phyloP scores from a whole-genome alignment of 192 early-diverging fungal species.

The Radiomyces spectabilis region DNA sequence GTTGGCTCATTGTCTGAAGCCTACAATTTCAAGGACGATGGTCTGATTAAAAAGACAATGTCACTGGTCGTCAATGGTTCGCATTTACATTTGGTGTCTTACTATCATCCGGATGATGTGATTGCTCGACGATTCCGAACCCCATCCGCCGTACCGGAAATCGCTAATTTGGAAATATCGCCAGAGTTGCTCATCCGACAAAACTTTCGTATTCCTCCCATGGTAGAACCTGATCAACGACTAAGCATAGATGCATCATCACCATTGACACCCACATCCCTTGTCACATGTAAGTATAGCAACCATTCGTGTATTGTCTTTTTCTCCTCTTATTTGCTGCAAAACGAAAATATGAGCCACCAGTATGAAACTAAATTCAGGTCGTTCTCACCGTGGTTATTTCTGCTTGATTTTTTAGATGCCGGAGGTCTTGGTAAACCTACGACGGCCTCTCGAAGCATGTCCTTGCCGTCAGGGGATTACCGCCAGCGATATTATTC shows the following conservation, averaged over 20 bases:
- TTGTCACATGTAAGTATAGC: too few relatives aligned
- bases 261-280: too few relatives aligned
- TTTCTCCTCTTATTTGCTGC: too few relatives aligned
- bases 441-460: not conserved
- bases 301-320: too few relatives aligned
- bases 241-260: too few relatives aligned
- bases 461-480: not conserved
- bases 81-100: constrained; percentile 21
- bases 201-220: constrained; percentile 45
- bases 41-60: constrained; percentile 54
- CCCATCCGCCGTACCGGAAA: constrained; percentile 36
- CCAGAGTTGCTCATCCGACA: constrained; percentile 42
- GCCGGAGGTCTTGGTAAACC: constrained; percentile 1
- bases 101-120: constrained; percentile 39
- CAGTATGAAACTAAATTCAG: too few relatives aligned
- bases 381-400: too few relatives aligned
- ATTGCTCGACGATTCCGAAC: constrained; percentile 35
- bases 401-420: not conserved
- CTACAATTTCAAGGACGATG: constrained; percentile 27
- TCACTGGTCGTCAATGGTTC: constrained; percentile 32
- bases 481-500: too few relatives aligned
- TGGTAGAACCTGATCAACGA: constrained; percentile 14
- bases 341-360: too few relatives aligned
- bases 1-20: constrained; percentile 10
- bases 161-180: constrained; percentile 42